Evolutionary conservation across 345 rosid species (phyloP), one percentile per base, ranked within the genome.

Genomic region (Triadica sebifera): DNA sequence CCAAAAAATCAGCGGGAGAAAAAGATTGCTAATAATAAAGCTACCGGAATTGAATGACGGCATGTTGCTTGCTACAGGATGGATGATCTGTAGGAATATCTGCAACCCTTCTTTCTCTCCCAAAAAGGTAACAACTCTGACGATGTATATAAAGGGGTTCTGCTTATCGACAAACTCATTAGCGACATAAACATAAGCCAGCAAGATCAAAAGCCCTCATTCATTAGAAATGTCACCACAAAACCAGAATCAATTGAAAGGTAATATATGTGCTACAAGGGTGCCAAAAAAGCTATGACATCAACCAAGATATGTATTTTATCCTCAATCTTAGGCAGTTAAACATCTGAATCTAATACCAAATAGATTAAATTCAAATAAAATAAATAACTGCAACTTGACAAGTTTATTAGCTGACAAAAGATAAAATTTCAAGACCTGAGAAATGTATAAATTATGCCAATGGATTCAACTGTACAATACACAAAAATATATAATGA

Each of bases 21-120:
- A 69, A 72, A 29, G 79, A 75, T 71, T 38, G 60, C 53, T 5
- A 25, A 71, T 72, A 76, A 56, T 53, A 79, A 65, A 74, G 75
- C 37, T 85, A 93, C 98, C 97, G 81, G 79, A 83, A 95, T 74
- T 93, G 98, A 76, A 95, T 86, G 73, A 95, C 92, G 52, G 99
- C 98, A 85, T 95, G 99, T 67, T 95, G 98, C 82, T 95, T 95
- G 98, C 99, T 95, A 83, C 97, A 93, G 57, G 99, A 95, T 62
- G 99, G 99, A 73, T 95, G 99, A 76, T 95, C 99, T 0, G 98
- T 95, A 16, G 99, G 98, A 75, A 95, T 64, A 71, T 95, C 99
- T 3, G 97, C 97, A 19, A 91, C 86, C 77, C 94, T 92, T 80
- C 98, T 89, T 82, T 93, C 99, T 77, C 99, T 85, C 74, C 98